phyloP scores from a whole-genome alignment of 805 yeast species.

The Wickerhamiella parazyma region DNA sequence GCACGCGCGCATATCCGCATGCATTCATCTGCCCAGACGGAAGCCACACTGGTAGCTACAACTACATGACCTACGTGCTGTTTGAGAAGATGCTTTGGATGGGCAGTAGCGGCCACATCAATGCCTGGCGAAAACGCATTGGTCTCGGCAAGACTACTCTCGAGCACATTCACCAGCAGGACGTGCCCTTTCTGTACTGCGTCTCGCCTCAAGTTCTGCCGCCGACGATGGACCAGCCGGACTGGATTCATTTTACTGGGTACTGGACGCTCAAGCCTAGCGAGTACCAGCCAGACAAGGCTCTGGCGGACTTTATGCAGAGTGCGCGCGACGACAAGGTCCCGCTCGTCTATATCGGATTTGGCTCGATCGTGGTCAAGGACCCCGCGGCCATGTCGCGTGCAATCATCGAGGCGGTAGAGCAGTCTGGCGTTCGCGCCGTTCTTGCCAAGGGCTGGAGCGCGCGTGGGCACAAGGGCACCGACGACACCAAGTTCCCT shows the following conservation, averaged over 20 bases:
- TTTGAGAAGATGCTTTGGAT: conserved; percentile 91
- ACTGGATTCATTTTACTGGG: conserved; percentile 92
- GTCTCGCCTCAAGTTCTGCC: conserved; percentile 82
- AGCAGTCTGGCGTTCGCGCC: conserved; percentile 70
- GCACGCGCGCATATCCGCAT: conserved; percentile 92
- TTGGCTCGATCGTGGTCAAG: conserved; percentile 86
- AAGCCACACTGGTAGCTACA: conserved; percentile 83
- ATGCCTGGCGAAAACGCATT: conserved; percentile 71
- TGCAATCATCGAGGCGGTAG: conserved; percentile 67
- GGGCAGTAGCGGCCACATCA: conserved; percentile 76
- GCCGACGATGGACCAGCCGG: conserved; percentile 85
- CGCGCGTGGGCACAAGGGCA: conserved; percentile 39
- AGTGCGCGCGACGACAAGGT: conserved; percentile 47
- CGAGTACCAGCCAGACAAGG: conserved; percentile 47
- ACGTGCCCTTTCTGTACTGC: conserved; percentile 79
- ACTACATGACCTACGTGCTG: conserved; percentile 81
- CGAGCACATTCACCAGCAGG: conserved; percentile 55
- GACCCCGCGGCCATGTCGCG: conserved; percentile 66
- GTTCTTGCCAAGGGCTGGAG: conserved; percentile 93
- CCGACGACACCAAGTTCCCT: conserved; percentile 33
- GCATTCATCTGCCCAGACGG: conserved; percentile 93
- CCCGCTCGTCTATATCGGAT: conserved; percentile 81
- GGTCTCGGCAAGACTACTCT: conserved; percentile 56
- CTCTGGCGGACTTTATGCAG: conserved; percentile 43
- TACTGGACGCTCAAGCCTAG: conserved; percentile 72